Evolutionary conservation across 768 basidiomycete genomes (phyloP).

Genomic region (Gymnopilus dilepis): DNA sequence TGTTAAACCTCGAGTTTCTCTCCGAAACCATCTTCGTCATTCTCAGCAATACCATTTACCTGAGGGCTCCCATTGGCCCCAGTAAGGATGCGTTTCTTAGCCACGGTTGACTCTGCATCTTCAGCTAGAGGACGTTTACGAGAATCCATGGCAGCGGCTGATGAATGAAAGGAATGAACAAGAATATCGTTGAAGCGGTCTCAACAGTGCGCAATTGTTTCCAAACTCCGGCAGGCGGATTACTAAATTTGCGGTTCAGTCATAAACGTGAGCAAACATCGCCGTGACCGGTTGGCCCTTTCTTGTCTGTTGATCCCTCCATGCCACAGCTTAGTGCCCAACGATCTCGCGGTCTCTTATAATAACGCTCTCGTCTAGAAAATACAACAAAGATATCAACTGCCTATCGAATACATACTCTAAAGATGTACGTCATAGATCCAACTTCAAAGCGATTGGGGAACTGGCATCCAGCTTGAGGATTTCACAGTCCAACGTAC

Average conservation of each 20-base stretch:
- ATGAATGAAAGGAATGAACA: conserved; percentile 26
- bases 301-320: no score
- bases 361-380: background rate
- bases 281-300: no score
- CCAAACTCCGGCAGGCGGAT: conserved; percentile 49
- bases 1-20: conserved; percentile 63
- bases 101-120: conserved; percentile 49
- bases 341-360: background rate
- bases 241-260: conserved; percentile 38
- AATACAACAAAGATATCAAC: background rate
- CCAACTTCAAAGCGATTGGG: conserved; percentile 40
- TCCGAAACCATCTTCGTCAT: conserved; percentile 50
- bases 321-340: background rate
- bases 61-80: conserved; percentile 56
- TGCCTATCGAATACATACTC: background rate
- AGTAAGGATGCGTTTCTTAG: conserved; percentile 63
- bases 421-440: background rate
- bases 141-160: conserved; percentile 51
- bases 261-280: conserved; percentile 10
- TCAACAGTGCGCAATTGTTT: conserved; percentile 35
- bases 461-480: conserved; percentile 51
- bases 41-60: conserved; percentile 52
- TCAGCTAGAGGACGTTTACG: conserved; percentile 63
- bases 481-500: conserved; percentile 85
- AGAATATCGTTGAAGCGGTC: conserved; percentile 25